phyloP scores from a whole-genome alignment of 2,329 filamentous ascomycete genomes.

The Chaetomium sp. region DNA sequence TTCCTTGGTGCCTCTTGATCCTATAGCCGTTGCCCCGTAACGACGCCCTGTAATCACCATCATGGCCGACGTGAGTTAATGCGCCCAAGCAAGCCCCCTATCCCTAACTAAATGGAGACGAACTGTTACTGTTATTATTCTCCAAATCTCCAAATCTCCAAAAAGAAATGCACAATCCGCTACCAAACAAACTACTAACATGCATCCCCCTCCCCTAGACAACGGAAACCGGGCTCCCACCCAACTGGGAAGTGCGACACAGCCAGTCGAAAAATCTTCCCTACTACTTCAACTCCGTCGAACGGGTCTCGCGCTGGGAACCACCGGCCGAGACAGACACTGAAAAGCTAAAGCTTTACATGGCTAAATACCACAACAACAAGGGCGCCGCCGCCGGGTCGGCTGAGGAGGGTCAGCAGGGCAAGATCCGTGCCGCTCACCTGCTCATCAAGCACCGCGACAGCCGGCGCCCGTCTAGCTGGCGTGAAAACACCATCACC shows the following conservation, averaged over 20 bases:
- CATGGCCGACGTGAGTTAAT: constrained; percentile 16
- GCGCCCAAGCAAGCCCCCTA: not conserved
- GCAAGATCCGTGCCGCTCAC: constrained; percentile 90
- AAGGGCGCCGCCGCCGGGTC: constrained; percentile 24
- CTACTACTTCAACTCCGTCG: constrained; percentile 90
- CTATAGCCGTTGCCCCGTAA: not conserved
- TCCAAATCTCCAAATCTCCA: not conserved
- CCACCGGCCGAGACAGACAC: constrained; percentile 82
- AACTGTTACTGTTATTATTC: no score
- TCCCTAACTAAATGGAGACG: no score
- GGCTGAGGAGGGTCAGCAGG: constrained; percentile 39
- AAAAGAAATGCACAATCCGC: not conserved
- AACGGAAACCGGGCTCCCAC: constrained; percentile 68
- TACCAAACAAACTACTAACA: not conserved
- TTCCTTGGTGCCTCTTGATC: not conserved
- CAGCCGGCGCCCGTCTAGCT: constrained; percentile 84
- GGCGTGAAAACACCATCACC: constrained; percentile 85
- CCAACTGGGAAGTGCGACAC: constrained; percentile 91
- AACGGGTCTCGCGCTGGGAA: constrained; percentile 92
- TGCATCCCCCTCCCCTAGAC: constrained; percentile 1
- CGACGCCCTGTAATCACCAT: not conserved
- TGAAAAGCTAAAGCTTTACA: constrained; percentile 88
- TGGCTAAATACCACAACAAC: constrained; percentile 77
- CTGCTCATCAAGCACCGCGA: constrained; percentile 89
- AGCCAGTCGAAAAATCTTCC: constrained; percentile 98